Percentiles rank a stretch among this genome's conserved stretches.
Conservation (phyloP, 164 flowering plant genomes). For the Kingdonia uniflora region DNA sequence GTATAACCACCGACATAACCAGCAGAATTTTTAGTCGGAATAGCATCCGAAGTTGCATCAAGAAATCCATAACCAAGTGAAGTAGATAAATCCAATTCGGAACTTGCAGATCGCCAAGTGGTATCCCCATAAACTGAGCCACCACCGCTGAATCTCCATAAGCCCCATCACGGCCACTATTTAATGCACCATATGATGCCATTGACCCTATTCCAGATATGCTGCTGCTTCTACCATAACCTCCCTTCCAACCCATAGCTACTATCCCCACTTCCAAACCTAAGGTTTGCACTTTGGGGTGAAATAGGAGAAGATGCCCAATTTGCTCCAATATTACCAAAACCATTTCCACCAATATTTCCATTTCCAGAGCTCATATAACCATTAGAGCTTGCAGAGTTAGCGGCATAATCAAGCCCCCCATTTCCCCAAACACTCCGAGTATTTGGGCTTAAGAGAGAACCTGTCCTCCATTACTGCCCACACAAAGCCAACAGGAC, state of each 20-base stretch:
- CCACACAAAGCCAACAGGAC: constrained; percentile 43
- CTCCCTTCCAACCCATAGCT: constrained; percentile 45
- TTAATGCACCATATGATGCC: constrained; percentile 40
- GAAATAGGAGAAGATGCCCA: constrained; percentile 53
- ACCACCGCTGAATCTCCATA: constrained; percentile 42
- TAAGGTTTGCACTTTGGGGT: constrained; percentile 40
- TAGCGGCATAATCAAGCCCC: constrained; percentile 43
- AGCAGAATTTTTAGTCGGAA: constrained; percentile 32
- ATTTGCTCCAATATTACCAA: constrained; percentile 31
- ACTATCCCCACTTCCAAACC: constrained; percentile 43
- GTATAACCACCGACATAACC: constrained; percentile 41
- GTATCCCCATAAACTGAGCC: constrained; percentile 49
- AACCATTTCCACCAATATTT: constrained; percentile 31
- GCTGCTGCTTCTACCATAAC: constrained; percentile 48
- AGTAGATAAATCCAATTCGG: constrained; percentile 45
- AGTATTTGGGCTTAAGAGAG: constrained; percentile 47
- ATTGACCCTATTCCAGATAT: constrained; percentile 18
- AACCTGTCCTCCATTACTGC: constrained; percentile 51
- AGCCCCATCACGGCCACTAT: constrained; percentile 38
- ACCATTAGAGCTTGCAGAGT: constrained; percentile 33
- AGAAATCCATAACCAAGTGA: constrained; percentile 58
- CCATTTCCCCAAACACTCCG: constrained; percentile 74
- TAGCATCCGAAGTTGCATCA: constrained; percentile 35
- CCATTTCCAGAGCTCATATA: constrained; percentile 49
- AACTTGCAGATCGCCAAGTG: constrained; percentile 53